Evolutionary conservation across 441 rosid species (phyloP).

Genomic region (Euphorbia schlechtendalii): DNA sequence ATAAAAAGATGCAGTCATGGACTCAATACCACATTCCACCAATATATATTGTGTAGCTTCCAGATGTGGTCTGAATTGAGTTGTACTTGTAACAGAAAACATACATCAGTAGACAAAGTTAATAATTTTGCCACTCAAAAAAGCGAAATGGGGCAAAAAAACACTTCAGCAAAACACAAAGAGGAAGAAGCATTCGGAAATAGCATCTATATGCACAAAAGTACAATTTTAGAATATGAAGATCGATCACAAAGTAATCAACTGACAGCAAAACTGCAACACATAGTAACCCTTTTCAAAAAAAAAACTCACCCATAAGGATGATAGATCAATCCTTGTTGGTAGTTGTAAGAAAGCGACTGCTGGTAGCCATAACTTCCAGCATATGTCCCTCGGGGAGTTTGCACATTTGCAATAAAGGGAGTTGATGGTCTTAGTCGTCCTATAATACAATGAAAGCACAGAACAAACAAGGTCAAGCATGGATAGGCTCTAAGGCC

Average conservation of each 20-base stretch:
- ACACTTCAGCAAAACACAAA: not conserved
- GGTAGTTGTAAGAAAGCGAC: conserved; percentile 59
- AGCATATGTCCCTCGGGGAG: conserved; percentile 50
- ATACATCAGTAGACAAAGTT: too few relatives aligned
- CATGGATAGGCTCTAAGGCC: not conserved
- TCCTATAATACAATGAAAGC: conserved; percentile 31
- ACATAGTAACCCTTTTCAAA: conserved; percentile 2
- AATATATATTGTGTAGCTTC: not conserved
- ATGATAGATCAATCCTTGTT: conserved; percentile 75
- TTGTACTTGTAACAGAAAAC: too few relatives aligned
- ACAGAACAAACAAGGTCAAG: conserved; percentile 1
- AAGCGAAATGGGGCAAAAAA: too few relatives aligned
- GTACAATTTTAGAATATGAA: too few relatives aligned
- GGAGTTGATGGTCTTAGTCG: conserved; percentile 58
- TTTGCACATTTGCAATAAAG: conserved; percentile 48
- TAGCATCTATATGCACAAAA: not conserved
- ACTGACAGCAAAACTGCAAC: not conserved
- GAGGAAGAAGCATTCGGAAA: not conserved
- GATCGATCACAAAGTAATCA: not conserved
- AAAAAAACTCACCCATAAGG: conserved; percentile 68
- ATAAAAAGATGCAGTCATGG: not conserved
- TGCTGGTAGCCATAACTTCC: conserved; percentile 78
- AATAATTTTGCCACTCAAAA: too few relatives aligned
- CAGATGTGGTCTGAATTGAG: not conserved
- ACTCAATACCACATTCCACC: not conserved